Percentiles rank a stretch among this genome's conserved stretches.
These are phyloP conservation scores for Mycena filopes DNA, from an alignment of 768 basidiomycete species.

Conservation along the genomic window DNA sequence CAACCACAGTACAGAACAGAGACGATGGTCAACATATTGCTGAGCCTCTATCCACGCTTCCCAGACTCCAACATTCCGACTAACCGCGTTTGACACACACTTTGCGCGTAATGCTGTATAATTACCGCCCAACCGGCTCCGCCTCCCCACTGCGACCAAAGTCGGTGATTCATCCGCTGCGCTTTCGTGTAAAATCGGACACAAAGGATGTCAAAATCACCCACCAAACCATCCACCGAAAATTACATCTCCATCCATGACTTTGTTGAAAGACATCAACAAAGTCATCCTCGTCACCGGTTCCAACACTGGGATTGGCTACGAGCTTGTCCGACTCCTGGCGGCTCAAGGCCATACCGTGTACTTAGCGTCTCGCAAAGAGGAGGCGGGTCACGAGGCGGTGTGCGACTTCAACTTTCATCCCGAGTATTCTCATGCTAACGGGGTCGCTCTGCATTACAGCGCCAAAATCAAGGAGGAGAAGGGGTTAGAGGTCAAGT, in stretches of 20 bases:
- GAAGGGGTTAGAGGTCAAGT: conserved; percentile 42
- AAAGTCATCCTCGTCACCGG: conserved; percentile 54
- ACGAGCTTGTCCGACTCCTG: conserved; percentile 54
- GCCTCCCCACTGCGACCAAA: too few species aligned
- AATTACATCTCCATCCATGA: too few species aligned
- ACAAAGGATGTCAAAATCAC: too few species aligned
- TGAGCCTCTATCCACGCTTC: conserved; percentile 31
- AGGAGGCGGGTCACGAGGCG: conserved; percentile 51
- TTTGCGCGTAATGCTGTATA: too few species aligned
- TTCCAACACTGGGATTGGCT: conserved; percentile 57
- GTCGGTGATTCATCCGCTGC: too few species aligned
- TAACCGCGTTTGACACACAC: too few species aligned
- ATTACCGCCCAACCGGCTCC: too few species aligned
- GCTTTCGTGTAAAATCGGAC: too few species aligned
- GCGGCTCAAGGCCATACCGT: conserved; percentile 55
- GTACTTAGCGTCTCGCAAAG: conserved; percentile 54
- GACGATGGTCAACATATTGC: conserved; percentile 61
- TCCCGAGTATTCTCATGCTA: too few species aligned
- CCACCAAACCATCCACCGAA: too few species aligned
- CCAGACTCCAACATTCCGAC: background rate
- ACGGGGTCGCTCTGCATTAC: too few species aligned
- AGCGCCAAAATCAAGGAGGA: conserved; percentile 45
- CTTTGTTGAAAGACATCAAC: background rate
- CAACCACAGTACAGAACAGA: conserved; percentile 52
- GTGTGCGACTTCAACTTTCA: conserved; percentile 44